Base-by-base conservation (phyloP, 2,329 filamentous ascomycete species). In the Neodidymelliopsis sp. region DNA sequence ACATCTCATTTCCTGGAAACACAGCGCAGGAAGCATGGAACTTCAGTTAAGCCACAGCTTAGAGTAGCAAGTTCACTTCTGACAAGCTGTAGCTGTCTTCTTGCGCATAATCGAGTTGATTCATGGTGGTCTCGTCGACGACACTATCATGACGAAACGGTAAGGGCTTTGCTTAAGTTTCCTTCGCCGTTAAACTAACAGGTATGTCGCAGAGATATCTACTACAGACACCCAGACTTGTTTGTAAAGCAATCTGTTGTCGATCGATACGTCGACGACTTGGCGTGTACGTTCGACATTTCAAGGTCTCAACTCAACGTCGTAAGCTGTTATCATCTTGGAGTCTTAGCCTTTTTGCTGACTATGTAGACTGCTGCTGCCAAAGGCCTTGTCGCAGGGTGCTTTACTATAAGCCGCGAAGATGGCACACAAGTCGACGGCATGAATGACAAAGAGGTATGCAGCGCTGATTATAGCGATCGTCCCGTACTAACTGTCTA, bases 161-260 rank as follows among this genome's bases (percentile, higher is more conserved):
- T 83, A 60, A 30, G 31, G 7, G 13, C 9, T 13, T 23, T 13
- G 13, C 22, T 15, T 13, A 6, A 20, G 15, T 22, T 8, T 4
- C 12, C 10, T 24, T 28, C 3, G 4, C 28, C n/a, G 20, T 16
- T 16, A 22, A 22, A 10, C 53, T 67, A 15, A 64, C 11, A 3
- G 1, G 13, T 11, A 8, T 40, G n/a, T 18, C 10, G 10, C 42
- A 93, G 90, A 53, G 89, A 90, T 62, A 85, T 95, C 4, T 95
- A 87, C 69, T 95, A 95, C 66, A 84, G 89, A 60, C 81, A 91
- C 57, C 84, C 86, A 4, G 80, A 84, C 8, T 75, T 95, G 0
- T 95, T 94, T 63, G 78, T 80, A 15, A 85, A 78, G 38, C 90
- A 94, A 67, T 66, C 72, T 12, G 77, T 84, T 11, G 88, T 94